These are phyloP conservation scores for Lachnellula occidentalis DNA, from an alignment of 2,329 filamentous ascomycete species.

Conservation along the genomic window DNA sequence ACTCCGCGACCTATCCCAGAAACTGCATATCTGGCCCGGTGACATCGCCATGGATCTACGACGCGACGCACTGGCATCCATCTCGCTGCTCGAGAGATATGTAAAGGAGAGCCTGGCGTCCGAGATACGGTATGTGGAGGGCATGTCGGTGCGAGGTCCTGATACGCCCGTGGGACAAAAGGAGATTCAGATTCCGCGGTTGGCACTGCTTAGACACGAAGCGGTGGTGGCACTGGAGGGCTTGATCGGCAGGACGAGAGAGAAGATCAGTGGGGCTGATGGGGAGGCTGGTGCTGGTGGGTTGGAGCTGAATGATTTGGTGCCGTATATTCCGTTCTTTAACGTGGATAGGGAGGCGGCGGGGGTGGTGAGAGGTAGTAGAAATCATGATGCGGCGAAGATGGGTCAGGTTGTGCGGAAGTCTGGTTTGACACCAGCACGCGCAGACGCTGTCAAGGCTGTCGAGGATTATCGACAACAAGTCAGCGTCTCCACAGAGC, in stretches of 20 bases:
- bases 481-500: not conserved
- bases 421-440: not conserved
- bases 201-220: not conserved
- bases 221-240: not conserved
- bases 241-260: not conserved
- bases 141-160: not conserved
- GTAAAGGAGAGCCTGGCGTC: not conserved
- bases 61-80: not conserved
- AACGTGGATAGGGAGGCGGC: not conserved
- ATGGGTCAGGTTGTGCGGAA: not conserved
- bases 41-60: not conserved
- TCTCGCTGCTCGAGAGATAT: not conserved
- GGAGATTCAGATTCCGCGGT: not conserved
- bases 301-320: not conserved
- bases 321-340: not conserved
- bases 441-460: not conserved
- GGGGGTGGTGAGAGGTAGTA: not conserved
- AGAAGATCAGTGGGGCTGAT: not conserved
- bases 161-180: not conserved
- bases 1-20: not conserved
- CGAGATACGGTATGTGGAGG: not conserved
- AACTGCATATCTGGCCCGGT: not conserved
- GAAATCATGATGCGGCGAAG: not conserved
- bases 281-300: not conserved
- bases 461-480: not conserved